A percentile compares a stretch with the other conserved stretches of the same genome.
Conservation (phyloP, 1,139 yeast species). For the Zygosaccharomyces pseudobailii region DNA sequence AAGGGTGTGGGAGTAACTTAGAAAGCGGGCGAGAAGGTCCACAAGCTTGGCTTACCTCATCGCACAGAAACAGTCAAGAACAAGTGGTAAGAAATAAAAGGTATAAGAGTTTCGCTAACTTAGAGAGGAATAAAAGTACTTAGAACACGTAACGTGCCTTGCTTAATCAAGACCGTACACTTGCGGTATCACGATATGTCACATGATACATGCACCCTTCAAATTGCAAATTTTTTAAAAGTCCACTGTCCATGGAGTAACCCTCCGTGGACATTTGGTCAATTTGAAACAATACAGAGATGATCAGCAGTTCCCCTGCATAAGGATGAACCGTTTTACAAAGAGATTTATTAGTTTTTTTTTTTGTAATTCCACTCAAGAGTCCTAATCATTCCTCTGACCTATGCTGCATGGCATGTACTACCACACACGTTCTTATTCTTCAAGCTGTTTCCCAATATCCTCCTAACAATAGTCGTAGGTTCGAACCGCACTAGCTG, state of each 20-base stretch:
- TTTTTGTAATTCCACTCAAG: constrained; percentile 15
- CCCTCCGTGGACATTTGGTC: constrained; percentile 53
- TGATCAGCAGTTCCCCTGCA: constrained; percentile 97
- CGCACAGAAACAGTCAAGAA: not conserved
- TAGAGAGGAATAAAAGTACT: no score
- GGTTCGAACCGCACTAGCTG: constrained; percentile 8
- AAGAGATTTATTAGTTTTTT: constrained; percentile 80
- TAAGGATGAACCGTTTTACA: constrained; percentile 94
- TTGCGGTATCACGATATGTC: no score
- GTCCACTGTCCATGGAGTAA: constrained; percentile 19
- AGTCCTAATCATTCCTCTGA: no score
- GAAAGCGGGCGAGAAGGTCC: not conserved
- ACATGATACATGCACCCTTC: not conserved
- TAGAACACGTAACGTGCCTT: no score
- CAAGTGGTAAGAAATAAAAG: not conserved
- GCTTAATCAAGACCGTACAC: no score
- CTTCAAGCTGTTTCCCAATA: not conserved
- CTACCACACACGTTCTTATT: no score
- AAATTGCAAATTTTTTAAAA: not conserved
- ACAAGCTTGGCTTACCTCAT: not conserved
- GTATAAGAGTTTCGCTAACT: no score
- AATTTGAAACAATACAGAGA: constrained; percentile 85
- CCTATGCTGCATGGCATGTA: no score
- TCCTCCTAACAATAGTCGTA: not conserved
- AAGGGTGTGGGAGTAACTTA: not conserved